phyloP scores from a whole-genome alignment of 2,329 filamentous ascomycete genomes.

The Penicillium thymicola region DNA sequence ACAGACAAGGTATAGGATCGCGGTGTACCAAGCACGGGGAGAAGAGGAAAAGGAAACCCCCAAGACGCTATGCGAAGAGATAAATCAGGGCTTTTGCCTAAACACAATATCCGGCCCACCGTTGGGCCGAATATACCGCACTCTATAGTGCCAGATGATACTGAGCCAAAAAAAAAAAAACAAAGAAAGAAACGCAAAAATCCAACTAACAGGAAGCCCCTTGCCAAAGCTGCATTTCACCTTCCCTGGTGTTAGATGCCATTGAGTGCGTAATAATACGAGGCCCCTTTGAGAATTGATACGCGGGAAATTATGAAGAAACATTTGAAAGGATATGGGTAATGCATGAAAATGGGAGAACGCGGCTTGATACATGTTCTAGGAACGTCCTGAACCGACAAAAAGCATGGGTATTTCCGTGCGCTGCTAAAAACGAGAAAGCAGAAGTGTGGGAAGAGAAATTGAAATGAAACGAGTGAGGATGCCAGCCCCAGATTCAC shows the following conservation, averaged over 20 bases:
- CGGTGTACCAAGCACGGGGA: slow-evolving; percentile 4
- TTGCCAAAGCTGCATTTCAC: neutral
- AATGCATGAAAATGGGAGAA: slow-evolving; percentile 4
- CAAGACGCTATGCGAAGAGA: slow-evolving; percentile 39
- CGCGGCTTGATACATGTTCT: slow-evolving; percentile 29
- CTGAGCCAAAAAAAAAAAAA: neutral
- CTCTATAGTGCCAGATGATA: slow-evolving; percentile 8
- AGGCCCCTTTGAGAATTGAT: neutral
- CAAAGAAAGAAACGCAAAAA: neutral
- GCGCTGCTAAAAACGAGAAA: slow-evolving; percentile 26
- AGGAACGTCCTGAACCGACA: slow-evolving; percentile 23
- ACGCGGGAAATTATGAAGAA: neutral
- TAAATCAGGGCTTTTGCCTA: slow-evolving; percentile 28
- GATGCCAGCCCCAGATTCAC: slow-evolving; percentile 35
- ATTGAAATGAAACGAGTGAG: slow-evolving; percentile 15
- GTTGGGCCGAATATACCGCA: slow-evolving; percentile 15
- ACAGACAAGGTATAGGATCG: slow-evolving; percentile 13
- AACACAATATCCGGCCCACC: slow-evolving; percentile 3
- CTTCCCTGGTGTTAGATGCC: neutral
- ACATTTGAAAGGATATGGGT: slow-evolving; percentile 1
- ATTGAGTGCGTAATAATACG: slow-evolving; percentile 2
- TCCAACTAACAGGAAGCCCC: neutral
- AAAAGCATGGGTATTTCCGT: slow-evolving; percentile 34
- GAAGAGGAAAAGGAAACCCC: slow-evolving; percentile 28
- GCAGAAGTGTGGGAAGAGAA: slow-evolving; percentile 19